Evolutionary conservation across 1,139 yeast species (phyloP), one percentile per base, ranked within the genome.

Genomic region (Scheffersomyces insectosa): DNA sequence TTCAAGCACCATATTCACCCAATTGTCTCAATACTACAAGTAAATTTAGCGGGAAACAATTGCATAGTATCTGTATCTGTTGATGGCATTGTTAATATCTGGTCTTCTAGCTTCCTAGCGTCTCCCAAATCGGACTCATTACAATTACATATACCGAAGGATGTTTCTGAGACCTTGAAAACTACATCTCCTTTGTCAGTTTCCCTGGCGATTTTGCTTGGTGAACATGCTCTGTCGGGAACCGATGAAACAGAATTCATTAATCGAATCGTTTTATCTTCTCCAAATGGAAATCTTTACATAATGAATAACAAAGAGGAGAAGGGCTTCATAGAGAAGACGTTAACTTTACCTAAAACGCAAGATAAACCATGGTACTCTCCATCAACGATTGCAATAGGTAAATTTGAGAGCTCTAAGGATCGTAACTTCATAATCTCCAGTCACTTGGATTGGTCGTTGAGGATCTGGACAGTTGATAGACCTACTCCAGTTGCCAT

Each of bases 271-370:
- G 50, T 77, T 8, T 59, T 76, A 7, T 79, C 79, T 2, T 59
- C 79, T 13, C 77, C 74, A 45, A 74, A 70, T 44, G 84, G 85
- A 0, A 54, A 57, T n/a, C 60, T 79, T 27, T 74, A 74, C 50
- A 68, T 80, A 20, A 46, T 52, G 4, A 62, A 61, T 37, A 53
- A 56, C 41, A 42, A 47, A 11, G 58, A 56, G 56, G 65, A 48
- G 50, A 72, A 50, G 54, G 65, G 51, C 65, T 65, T 54, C 5
- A 44, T 31, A 31, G 34, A 31, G 20, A 31, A 8, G 11, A 20
- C 13, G 2, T 14, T 31, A 8, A 31, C 23, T n/a, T 20, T 20
- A 6, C 25, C 25, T 6, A 20, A 20, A 2, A 5, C 25, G 8
- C 7, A 20, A 20, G 25, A 6, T 3, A 20, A 20, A 20, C 25